phyloP scores from a whole-genome alignment of 1,284 basidiomycete genomes.

The Bondarzewia mesenterica region DNA sequence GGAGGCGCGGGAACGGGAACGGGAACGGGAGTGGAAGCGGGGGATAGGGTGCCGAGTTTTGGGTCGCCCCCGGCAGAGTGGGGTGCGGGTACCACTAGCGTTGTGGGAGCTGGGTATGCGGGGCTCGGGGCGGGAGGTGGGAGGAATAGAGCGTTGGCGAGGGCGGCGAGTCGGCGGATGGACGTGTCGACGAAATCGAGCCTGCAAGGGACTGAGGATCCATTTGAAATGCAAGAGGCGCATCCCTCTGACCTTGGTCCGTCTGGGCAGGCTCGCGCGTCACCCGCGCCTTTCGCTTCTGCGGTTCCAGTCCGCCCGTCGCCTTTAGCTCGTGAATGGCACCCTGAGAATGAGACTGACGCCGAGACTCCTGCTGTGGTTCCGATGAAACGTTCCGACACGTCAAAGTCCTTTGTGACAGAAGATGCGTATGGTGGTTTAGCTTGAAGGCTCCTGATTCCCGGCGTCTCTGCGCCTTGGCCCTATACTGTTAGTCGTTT shows the following conservation, averaged over 20 bases:
- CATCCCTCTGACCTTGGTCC: too few relatives aligned
- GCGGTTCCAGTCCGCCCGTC: background rate
- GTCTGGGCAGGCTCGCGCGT: too few relatives aligned
- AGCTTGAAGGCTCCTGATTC: background rate
- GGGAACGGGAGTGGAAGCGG: conserved; percentile 2
- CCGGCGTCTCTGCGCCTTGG: background rate
- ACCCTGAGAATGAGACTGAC: background rate
- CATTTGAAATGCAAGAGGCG: background rate
- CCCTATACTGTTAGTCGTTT: background rate
- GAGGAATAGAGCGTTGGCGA: background rate
- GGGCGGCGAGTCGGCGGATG: background rate
- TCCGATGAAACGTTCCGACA: background rate
- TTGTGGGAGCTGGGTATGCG: background rate
- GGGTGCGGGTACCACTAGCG: too few relatives aligned
- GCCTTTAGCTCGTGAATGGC: background rate
- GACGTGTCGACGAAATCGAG: background rate
- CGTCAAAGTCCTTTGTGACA: conserved; percentile 2
- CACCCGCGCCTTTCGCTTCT: too few relatives aligned
- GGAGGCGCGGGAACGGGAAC: conserved; percentile 18
- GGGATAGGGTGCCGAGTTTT: background rate
- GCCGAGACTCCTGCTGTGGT: background rate
- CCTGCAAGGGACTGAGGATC: background rate
- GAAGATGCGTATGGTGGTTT: conserved; percentile 13
- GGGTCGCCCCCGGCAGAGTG: background rate
- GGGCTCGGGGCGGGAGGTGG: background rate